These are phyloP conservation scores for Pleurotus tuber-regium DNA, from an alignment of 768 basidiomycete genomes.

Conservation along the genomic window DNA sequence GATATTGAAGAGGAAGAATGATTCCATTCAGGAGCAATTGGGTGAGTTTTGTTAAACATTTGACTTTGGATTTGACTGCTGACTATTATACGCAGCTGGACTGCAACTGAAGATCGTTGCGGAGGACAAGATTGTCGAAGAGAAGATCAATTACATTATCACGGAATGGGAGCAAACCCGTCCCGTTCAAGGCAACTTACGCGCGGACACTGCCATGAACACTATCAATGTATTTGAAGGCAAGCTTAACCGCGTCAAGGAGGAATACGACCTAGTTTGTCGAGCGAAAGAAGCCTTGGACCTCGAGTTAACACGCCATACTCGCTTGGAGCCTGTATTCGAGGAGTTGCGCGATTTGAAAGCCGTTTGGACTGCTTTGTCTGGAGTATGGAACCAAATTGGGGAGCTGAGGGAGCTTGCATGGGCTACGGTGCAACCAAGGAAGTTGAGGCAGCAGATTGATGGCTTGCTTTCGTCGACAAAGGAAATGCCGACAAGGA, in stretches of 20 bases:
- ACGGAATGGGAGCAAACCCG: constrained; percentile 95
- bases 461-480: constrained; percentile 91
- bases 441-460: constrained; percentile 92
- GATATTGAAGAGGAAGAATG: constrained; percentile 96
- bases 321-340: constrained; percentile 88
- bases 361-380: constrained; percentile 98
- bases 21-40: constrained; percentile 96
- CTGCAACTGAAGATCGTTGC: constrained; percentile 99
- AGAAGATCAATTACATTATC: constrained; percentile 89
- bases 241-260: constrained; percentile 83
- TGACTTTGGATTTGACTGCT: not conserved
- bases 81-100: constrained; percentile 55
- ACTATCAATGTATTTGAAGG: constrained; percentile 94
- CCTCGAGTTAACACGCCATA: constrained; percentile 86
- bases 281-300: constrained; percentile 96
- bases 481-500: constrained; percentile 97
- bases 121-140: constrained; percentile 97
- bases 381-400: constrained; percentile 95
- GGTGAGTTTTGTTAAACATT: constrained; percentile 48
- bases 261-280: constrained; percentile 94
- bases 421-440: constrained; percentile 92
- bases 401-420: constrained; percentile 81
- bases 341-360: constrained; percentile 96
- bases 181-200: constrained; percentile 95
- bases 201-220: constrained; percentile 95